A percentile compares a stretch with the other conserved stretches of the same genome.
Conservation (phyloP, 139 green algal species). For the Chlamydomonas incerta region DNA sequence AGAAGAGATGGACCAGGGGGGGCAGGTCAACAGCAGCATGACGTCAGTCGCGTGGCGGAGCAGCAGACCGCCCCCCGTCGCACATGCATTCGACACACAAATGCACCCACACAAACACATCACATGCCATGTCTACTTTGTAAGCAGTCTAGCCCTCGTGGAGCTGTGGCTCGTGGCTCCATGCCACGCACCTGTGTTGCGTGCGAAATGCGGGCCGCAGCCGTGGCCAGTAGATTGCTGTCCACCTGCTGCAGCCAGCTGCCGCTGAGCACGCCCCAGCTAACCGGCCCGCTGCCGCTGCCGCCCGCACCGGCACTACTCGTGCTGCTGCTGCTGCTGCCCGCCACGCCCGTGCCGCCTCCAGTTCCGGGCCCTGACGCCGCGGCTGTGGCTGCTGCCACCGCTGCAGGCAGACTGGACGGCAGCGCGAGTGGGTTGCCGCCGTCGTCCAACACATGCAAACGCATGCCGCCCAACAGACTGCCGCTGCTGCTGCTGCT, state of each 20-base stretch:
- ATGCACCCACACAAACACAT: too few relatives aligned
- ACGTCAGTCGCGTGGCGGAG: too few relatives aligned
- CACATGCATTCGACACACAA: too few relatives aligned
- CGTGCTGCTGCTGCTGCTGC: neutral
- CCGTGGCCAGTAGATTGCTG: neutral
- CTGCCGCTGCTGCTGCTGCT: neutral
- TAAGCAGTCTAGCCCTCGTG: too few relatives aligned
- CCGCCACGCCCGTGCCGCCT: neutral
- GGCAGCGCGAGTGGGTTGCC: neutral
- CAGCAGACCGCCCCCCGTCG: too few relatives aligned
- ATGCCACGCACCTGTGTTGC: slow-evolving; percentile 4
- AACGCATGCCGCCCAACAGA: neutral
- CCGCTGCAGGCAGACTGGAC: neutral
- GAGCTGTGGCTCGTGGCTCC: too few relatives aligned
- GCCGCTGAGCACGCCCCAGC: too few relatives aligned
- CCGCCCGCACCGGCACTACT: neutral
- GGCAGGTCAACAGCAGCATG: too few relatives aligned
- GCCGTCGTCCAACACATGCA: slow-evolving; percentile 21
- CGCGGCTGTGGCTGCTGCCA: neutral
- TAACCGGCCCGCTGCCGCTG: too few relatives aligned
- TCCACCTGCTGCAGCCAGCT: neutral
- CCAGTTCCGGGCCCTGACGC: too few relatives aligned
- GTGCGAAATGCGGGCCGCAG: neutral
- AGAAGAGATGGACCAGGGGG: too few relatives aligned
- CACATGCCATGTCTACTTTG: too few relatives aligned